Conservation (phyloP, 371 early-diverging fungal species). For the Apophysomyces elegans region DNA sequence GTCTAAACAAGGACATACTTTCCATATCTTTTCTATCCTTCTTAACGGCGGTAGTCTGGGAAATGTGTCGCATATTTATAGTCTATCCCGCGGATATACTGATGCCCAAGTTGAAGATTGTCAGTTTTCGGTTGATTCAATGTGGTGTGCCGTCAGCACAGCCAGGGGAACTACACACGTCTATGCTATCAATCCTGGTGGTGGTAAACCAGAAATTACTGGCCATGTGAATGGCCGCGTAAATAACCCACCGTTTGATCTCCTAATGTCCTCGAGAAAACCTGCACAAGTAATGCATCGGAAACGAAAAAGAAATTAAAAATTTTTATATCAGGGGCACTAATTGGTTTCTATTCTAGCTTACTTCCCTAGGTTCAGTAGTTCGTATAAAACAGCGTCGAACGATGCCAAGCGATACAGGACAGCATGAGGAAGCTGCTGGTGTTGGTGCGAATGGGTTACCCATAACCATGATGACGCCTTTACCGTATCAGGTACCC, state of each 20-base stretch:
- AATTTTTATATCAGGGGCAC: background rate
- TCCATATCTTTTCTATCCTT: slow-evolving; percentile 67
- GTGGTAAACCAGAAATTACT: slow-evolving; percentile 66
- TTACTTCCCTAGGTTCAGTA: slow-evolving; percentile 40
- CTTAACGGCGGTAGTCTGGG: slow-evolving; percentile 29
- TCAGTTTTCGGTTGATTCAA: slow-evolving; percentile 72
- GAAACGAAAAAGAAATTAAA: too few species aligned
- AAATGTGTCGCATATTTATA: slow-evolving; percentile 66
- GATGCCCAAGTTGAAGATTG: slow-evolving; percentile 77
- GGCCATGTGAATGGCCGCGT: slow-evolving; percentile 59
- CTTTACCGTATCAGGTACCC: slow-evolving; percentile 9
- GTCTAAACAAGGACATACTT: slow-evolving; percentile 76
- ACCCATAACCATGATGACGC: slow-evolving; percentile 19
- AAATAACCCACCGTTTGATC: slow-evolving; percentile 37
- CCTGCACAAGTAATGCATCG: background rate
- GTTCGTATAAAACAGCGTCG: slow-evolving; percentile 62
- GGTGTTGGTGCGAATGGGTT: background rate
- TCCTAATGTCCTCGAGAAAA: slow-evolving; percentile 9
- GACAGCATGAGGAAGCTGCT: slow-evolving; percentile 11
- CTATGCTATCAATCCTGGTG: slow-evolving; percentile 74
- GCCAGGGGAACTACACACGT: slow-evolving; percentile 82
- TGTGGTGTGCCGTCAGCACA: slow-evolving; percentile 81
- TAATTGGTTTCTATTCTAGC: slow-evolving; percentile 14
- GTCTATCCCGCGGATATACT: slow-evolving; percentile 78
- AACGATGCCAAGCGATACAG: slow-evolving; percentile 36